Evolutionary conservation across 305 asterid species (phyloP), one percentile per base, ranked within the genome.

Genomic region (Withania somnifera): DNA sequence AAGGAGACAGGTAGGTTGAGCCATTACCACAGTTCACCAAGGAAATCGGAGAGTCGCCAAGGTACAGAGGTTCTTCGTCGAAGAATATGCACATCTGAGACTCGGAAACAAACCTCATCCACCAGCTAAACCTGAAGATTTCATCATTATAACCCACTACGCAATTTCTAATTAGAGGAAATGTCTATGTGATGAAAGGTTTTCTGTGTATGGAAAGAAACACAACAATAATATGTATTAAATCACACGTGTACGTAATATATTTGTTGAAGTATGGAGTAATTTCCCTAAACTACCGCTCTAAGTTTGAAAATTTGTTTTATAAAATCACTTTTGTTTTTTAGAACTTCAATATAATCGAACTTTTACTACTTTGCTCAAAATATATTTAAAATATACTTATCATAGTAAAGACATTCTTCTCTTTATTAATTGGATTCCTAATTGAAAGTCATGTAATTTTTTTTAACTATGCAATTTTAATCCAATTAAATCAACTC

Each of bases 1-100:
- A 60, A 1, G 92, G 87, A 60, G 88, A 88, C 56, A 85, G 84
- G 51, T 86, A 89, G 91, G 83, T 91, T 11, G 92, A 91, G 30
- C 95, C 92, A 69, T 85, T 90, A 24, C 86, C 86, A 4, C 81
- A 87, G 6, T 88, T 89, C 17, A 88, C 91, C 0, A 1, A 76
- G 24, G 79, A 89, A 7, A 86, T 88, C 5, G 87, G 89, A 40
- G 89, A 90, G 83, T 19, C 81, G 11, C 86, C 93, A 0, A 89
- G 78, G 82, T 90, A 88, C 28, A 86, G 64, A 80, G 87, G 91
- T 91, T 91, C 19, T 0, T 84, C 2, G 87, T 51, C 79, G 83
- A 82, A 40, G 90, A 88, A 57, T 78, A 54, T 61, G 0, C 2
- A 1, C 11, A 14, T 38, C 2, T 13, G 73, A 57, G 57, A 57